These are phyloP conservation scores for Ogataea parapolymorpha DNA, from an alignment of 805 yeast genomes.

Conservation along the genomic window DNA sequence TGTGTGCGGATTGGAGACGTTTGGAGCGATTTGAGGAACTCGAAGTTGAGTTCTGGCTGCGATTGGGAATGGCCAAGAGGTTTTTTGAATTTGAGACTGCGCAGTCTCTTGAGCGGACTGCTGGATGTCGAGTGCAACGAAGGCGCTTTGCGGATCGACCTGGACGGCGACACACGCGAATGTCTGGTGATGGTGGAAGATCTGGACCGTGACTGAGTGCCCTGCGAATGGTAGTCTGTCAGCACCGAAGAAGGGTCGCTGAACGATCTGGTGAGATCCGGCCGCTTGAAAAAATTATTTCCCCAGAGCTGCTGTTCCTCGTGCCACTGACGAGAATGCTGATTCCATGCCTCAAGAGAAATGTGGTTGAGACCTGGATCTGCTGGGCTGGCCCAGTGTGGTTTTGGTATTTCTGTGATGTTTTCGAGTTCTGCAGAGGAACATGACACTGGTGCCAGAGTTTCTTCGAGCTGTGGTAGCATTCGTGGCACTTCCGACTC, in stretches of 20 bases:
- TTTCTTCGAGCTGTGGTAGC: constrained; percentile 1
- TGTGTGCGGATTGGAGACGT: constrained; percentile 25
- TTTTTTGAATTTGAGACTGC: constrained; percentile 23
- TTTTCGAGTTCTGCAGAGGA: constrained; percentile 11
- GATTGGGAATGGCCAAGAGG: constrained; percentile 16
- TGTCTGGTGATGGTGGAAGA: constrained; percentile 10
- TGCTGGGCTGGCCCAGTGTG: constrained; percentile 16
- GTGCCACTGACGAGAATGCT: constrained; percentile 23
- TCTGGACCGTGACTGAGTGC: constrained; percentile 8
- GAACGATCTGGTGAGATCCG: constrained; percentile 15
- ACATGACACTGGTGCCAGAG: constrained; percentile 4
- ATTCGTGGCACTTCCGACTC: neutral
- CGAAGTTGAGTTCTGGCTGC: constrained; percentile 28
- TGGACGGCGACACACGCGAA: constrained; percentile 6
- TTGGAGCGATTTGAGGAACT: constrained; percentile 26
- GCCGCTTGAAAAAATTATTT: constrained; percentile 8
- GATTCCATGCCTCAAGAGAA: constrained; percentile 30
- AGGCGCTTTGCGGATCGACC: constrained; percentile 6
- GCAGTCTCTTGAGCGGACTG: constrained; percentile 29
- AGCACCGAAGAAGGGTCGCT: constrained; percentile 23
- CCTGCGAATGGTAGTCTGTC: constrained; percentile 5
- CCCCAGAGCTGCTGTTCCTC: constrained; percentile 17
- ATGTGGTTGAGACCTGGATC: constrained; percentile 21
- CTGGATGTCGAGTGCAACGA: constrained; percentile 17
- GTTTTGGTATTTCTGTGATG: constrained; percentile 24